These are phyloP conservation scores for Moelleriella libera DNA, from an alignment of 2,329 filamentous ascomycete genomes.

Conservation along the genomic window DNA sequence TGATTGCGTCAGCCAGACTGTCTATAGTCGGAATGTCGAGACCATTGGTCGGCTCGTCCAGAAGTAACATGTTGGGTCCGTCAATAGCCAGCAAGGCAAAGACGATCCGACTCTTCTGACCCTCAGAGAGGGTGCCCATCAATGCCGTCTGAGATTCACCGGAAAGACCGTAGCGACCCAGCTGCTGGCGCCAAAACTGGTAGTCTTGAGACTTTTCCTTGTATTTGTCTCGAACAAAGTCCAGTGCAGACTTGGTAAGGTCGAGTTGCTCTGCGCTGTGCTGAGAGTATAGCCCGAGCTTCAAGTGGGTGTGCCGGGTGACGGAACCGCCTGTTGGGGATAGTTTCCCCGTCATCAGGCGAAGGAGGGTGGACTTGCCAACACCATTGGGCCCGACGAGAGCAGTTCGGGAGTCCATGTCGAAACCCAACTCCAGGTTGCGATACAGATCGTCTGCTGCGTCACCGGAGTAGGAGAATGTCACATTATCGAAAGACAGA, in stretches of 20 bases:
- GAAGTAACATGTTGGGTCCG: conserved; percentile 88
- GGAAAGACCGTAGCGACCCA: conserved; percentile 83
- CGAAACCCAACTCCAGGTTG: conserved; percentile 93
- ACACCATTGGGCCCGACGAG: conserved; percentile 98
- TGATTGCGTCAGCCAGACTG: conserved; percentile 93
- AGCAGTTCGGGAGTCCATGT: conserved; percentile 97
- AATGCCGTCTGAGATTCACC: conserved; percentile 91
- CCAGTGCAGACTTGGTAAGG: conserved; percentile 90
- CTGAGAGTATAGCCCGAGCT: conserved; percentile 95
- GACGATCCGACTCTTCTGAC: conserved; percentile 95
- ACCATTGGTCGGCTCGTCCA: conserved; percentile 99
- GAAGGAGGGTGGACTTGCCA: conserved; percentile 91
- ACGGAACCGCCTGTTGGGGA: conserved; percentile 72
- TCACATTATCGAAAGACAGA: conserved; percentile 90
- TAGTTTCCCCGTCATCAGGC: conserved; percentile 92
- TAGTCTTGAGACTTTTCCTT: conserved; percentile 81
- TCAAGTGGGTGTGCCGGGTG: conserved; percentile 90
- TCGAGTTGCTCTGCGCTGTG: conserved; percentile 98
- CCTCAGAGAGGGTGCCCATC: conserved; percentile 96
- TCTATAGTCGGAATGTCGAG: conserved; percentile 98
- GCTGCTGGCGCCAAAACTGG: conserved; percentile 98
- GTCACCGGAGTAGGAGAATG: conserved; percentile 93
- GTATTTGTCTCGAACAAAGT: conserved; percentile 97
- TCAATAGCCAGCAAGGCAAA: conserved; percentile 95
- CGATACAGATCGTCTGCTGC: conserved; percentile 86